Evolutionary conservation across 148 eudicot genomes (phyloP), one percentile per base, ranked within the genome.

Genomic region (Oxyria digyna): DNA sequence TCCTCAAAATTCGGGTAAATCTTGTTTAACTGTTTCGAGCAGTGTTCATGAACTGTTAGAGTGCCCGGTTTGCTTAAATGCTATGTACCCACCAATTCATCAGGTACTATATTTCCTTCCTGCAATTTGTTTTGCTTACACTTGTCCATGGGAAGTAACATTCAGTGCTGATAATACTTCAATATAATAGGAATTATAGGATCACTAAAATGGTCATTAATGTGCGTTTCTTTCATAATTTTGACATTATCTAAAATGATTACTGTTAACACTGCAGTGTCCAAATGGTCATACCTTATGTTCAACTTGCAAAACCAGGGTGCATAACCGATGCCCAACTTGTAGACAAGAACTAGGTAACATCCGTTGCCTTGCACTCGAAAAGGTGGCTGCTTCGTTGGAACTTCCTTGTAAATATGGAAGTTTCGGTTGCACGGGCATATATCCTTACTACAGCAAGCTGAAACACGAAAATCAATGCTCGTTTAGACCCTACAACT

Each of bases 271-370:
- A n/a, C 38, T 35, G 74, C 87, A 91, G 96, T 91, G 97, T 74
- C 83, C 92, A 49, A 91, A 91, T 78, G 97, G 97, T 40, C 97
- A 91, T 77, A 91, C 97, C 46, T 68, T 91, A 46, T 91, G 97
- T 75, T 81, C 97, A 38, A 81, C 81, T 67, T 91, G 97, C 91
- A 91, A 89, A 68, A 90, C 97, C 12, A 78, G 96, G 81, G 96
- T 91, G 74, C 97, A 87, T 77, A 91, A 91, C 72, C 85, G 97
- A 7, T 91, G 97, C 75, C 97, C 97, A 55, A 91, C 97, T 71
- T 91, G 97, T 83, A 89, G 97, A 79, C 93, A 91, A 54, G 97
- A 91, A 62, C 97, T 91, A 67, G 97, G 97, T 42, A 89, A 91
- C 74, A 91, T 91, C 46, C 73, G 96, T 72, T 91, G 97, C 77